Evolutionary conservation across 352 stramenopile genomes (phyloP), one percentile per base, ranked within the genome.

Genomic region (Globisporangium cylindrosporum): DNA sequence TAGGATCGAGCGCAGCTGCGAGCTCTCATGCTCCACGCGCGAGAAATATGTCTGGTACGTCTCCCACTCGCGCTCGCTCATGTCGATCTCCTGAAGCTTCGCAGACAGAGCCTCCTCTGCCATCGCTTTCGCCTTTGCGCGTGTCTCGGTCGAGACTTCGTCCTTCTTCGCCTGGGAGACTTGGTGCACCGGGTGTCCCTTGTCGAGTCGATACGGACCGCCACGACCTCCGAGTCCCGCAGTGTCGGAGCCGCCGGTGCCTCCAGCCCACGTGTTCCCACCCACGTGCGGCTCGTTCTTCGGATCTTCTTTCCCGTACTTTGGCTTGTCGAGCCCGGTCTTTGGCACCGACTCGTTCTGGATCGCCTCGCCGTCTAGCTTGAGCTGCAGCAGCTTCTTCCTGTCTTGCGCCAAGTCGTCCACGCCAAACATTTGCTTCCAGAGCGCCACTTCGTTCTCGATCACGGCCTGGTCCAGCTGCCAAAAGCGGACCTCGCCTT

Each of bases 251-350:
- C 95, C 95, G 43, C 96, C 95, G 32, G 91, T 97, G 41, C 96
- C 84, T 66, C 96, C 79, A n/a, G 94, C 94, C 94, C 94, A 98
- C 24, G 86, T 96, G 75, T 98, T 98, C 38, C 96, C 95, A 56
- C 96, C 95, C 15, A 99, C 86, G 77, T 99, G 96, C 15, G 91
- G 84, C 22, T 92, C 87, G 72, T 98, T 98, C 34, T 98, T 92
- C 20, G 90, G 85, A 70, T 99, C 96, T 22, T 95, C 88, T 76
- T 98, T 98, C 48, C 96, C 95, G 68, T 97, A 78, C 73, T 99
- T 99, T 0, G 96, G 95, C 15, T 72, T 51, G 36, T 88, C 74
- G 0, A 95, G 63, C 5, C 80, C 88, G 4, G 88, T 96, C 56
- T 80, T 88, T 1, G 89, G 87, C 0, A 69, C 80, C 20, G 86